Evolutionary conservation across 1,284 basidiomycete species (phyloP).

Genomic region (Trichosporon inkin): DNA sequence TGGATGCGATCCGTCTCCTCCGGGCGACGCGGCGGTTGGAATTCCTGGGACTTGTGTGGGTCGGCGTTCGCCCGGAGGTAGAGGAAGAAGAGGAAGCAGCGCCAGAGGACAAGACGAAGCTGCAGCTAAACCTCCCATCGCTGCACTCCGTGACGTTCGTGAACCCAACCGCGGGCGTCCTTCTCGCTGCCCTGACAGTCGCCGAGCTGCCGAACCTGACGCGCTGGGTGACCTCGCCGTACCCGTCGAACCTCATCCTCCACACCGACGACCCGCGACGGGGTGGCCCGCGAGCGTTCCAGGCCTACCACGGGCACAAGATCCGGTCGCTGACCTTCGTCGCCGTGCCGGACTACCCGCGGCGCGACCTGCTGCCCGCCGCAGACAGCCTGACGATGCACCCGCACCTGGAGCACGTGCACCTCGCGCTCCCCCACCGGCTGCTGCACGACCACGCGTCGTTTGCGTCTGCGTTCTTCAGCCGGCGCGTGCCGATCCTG

Average conservation of each 20-base stretch:
- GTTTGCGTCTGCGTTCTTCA: constrained; percentile 8
- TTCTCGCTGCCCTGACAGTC: constrained; percentile 60
- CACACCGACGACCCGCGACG: constrained; percentile 19
- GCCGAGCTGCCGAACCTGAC: constrained; percentile 62
- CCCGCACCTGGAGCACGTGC: constrained; percentile 43
- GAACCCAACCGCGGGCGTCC: constrained; percentile 62
- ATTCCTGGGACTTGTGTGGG: constrained; percentile 61
- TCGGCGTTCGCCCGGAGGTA: constrained; percentile 46
- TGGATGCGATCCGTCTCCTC: constrained; percentile 55
- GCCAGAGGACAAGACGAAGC: background rate
- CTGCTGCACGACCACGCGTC: constrained; percentile 26
- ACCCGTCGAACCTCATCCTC: background rate
- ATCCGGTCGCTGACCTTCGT: constrained; percentile 62
- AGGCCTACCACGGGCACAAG: constrained; percentile 59
- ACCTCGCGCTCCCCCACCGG: constrained; percentile 38
- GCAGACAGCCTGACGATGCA: constrained; percentile 28
- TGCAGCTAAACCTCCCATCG: constrained; percentile 51
- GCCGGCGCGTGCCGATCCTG: constrained; percentile 55
- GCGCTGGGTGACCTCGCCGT: constrained; percentile 63
- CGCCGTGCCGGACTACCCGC: constrained; percentile 61
- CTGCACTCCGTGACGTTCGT: constrained; percentile 64
- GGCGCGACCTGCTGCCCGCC: constrained; percentile 63
- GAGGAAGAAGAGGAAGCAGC: constrained; percentile 3
- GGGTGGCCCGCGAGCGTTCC: constrained; percentile 59
- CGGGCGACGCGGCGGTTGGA: constrained; percentile 60